These are phyloP conservation scores for Luvunga scandens DNA, from an alignment of 345 rosid species.

Conservation along the genomic window DNA sequence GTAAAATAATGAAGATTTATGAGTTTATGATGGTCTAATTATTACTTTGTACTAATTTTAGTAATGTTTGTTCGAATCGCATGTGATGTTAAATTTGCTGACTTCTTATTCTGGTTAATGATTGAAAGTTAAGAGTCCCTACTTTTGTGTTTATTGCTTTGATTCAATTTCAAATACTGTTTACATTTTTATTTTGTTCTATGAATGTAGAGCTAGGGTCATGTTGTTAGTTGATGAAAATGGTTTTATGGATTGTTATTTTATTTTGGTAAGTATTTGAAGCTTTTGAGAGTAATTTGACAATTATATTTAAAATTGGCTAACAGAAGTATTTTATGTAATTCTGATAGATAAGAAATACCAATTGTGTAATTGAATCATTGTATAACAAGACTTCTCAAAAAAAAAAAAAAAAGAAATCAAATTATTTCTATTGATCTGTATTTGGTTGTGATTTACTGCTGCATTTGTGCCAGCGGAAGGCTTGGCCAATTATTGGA, in stretches of 20 bases:
- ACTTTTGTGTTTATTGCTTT: neutral
- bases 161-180: neutral
- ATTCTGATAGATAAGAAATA: neutral
- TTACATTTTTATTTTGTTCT: neutral
- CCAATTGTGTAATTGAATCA: neutral
- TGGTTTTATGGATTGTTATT: neutral
- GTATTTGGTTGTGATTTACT: neutral
- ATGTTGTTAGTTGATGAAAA: neutral
- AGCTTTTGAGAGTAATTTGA: neutral
- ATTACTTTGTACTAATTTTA: neutral
- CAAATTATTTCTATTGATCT: neutral
- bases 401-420: too few species aligned
- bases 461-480: neutral
- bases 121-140: slow-evolving; percentile 20
- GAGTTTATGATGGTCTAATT: neutral
- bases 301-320: neutral
- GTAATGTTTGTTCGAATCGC: neutral
- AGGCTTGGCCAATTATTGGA: neutral
- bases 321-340: neutral
- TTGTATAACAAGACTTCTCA: neutral
- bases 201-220: neutral
- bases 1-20: neutral
- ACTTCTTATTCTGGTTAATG: neutral
- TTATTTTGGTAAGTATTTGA: neutral
- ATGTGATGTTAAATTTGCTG: neutral